Conservation (phyloP, 495 filamentous ascomycete species). For the Copromyces sp. region DNA sequence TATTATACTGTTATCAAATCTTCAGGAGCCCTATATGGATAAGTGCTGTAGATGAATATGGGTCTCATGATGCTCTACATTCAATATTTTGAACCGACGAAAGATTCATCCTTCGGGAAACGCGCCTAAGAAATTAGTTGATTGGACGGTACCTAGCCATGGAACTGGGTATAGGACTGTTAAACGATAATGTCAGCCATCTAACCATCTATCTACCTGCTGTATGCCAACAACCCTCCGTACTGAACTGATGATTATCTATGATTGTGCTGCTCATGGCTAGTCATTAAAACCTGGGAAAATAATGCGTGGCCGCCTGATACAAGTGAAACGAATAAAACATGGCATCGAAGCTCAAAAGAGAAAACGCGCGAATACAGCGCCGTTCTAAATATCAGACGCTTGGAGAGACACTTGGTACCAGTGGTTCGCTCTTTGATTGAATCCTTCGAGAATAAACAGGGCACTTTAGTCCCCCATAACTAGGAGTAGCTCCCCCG, state of each 20-base stretch:
- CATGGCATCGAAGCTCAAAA: background rate
- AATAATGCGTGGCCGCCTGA: background rate
- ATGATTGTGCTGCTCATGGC: background rate
- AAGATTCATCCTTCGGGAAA: background rate
- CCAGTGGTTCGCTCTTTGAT: slow-evolving; percentile 25
- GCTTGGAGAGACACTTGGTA: background rate
- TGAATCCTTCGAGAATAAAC: slow-evolving; percentile 22
- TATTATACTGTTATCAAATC: background rate
- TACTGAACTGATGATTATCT: background rate
- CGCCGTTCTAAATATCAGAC: background rate
- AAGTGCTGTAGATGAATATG: background rate
- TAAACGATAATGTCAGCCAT: background rate
- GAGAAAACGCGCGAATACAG: background rate
- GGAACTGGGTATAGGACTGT: background rate
- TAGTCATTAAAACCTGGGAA: background rate
- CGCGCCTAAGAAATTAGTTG: background rate
- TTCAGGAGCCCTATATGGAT: background rate
- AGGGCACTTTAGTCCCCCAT: slow-evolving; percentile 13
- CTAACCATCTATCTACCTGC: background rate
- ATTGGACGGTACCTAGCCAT: background rate
- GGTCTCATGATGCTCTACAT: background rate
- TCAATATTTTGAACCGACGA: background rate
- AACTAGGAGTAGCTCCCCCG: background rate
- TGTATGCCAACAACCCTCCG: background rate
- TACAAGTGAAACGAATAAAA: background rate